Percentiles rank a stretch among this genome's conserved stretches.
Evolutionary conservation across 176 grass and related monocot genomes (phyloP).

Genomic region (Tillandsia leiboldiana): DNA sequence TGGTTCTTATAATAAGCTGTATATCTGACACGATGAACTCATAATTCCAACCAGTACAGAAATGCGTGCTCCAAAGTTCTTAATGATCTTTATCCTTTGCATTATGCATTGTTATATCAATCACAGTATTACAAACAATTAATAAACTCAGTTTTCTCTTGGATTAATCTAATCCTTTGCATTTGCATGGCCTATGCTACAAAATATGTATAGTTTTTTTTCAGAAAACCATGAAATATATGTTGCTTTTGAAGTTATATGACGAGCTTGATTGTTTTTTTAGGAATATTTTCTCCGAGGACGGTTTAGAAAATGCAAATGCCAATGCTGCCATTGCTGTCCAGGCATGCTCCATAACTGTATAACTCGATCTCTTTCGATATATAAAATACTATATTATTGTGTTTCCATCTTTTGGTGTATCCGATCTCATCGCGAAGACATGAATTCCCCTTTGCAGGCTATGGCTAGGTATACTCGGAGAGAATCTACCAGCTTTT

Average conservation of each 20-base stretch:
- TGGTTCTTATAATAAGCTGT: no score
- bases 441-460: conserved; percentile 22
- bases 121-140: no score
- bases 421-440: background rate
- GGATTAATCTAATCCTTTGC: no score
- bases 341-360: conserved; percentile 45
- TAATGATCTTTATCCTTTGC: no score
- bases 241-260: conserved; percentile 1
- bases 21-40: no score
- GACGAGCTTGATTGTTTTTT: conserved; percentile 10
- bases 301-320: conserved; percentile 57
- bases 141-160: no score
- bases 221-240: conserved; percentile 6
- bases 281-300: conserved; percentile 87
- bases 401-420: background rate
- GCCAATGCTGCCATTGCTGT: conserved; percentile 47
- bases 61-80: no score
- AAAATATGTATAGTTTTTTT: background rate
- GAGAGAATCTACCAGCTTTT: conserved; percentile 81
- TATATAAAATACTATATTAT: background rate
- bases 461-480: conserved; percentile 86
- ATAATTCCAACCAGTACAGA: no score
- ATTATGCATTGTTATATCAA: no score
- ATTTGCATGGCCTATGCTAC: background rate
- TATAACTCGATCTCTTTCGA: background rate